Percentiles rank a stretch among this genome's conserved stretches.
These are phyloP conservation scores for Jasminum sambac DNA, from an alignment of 257 asterid genomes.

Conservation along the genomic window DNA sequence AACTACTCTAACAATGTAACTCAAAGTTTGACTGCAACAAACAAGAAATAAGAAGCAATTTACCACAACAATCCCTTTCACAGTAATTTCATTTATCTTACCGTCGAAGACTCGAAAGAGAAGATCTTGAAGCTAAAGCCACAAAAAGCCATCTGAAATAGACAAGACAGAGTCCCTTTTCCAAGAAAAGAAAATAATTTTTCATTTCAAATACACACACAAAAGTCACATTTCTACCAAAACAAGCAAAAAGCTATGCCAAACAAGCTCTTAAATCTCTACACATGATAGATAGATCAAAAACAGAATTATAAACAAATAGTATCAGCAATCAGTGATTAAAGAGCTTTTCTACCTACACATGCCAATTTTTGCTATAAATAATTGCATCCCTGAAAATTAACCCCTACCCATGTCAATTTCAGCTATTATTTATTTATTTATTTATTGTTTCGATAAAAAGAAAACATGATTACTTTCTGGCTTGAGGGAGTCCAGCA, in stretches of 20 bases:
- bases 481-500: slow-evolving; percentile 78
- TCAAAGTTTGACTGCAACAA: background rate
- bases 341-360: background rate
- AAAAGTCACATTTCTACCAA: background rate
- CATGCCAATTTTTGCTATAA: slow-evolving; percentile 8
- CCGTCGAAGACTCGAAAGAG: too few relatives aligned
- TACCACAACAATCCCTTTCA: background rate
- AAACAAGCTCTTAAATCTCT: background rate
- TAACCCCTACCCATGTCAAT: too few relatives aligned
- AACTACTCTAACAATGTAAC: background rate
- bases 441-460: too few relatives aligned
- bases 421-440: too few relatives aligned
- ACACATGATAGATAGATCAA: background rate
- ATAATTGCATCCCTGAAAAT: slow-evolving; percentile 18
- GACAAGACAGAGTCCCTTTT: background rate
- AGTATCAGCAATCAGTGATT: background rate
- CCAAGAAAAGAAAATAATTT: background rate
- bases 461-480: slow-evolving; percentile 56
- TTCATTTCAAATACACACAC: too few relatives aligned
- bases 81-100: background rate
- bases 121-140: background rate
- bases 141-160: background rate
- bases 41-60: background rate
- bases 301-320: slow-evolving; percentile 1
- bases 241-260: background rate